phyloP scores from a whole-genome alignment of 192 early-diverging fungal species.

The Gaertneriomyces sp. region DNA sequence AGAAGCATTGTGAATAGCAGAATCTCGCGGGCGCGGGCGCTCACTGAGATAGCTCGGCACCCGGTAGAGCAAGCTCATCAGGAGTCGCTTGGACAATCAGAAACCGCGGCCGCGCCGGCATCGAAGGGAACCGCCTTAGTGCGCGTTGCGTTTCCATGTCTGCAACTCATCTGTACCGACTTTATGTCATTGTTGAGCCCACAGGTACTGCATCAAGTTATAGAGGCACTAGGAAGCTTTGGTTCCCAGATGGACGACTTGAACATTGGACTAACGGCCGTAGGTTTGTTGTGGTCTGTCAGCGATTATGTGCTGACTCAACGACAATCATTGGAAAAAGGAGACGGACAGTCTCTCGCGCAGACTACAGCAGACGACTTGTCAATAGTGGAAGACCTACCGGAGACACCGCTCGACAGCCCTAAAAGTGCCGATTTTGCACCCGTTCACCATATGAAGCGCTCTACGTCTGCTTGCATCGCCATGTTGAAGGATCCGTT shows the following conservation, averaged over 20 bases:
- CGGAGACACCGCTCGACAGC: not conserved
- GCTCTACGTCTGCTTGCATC: slow-evolving; percentile 23
- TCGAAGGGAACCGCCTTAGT: slow-evolving; percentile 49
- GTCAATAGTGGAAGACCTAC: not conserved
- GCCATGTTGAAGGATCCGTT: slow-evolving; percentile 21
- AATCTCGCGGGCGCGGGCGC: not conserved
- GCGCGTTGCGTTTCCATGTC: slow-evolving; percentile 80
- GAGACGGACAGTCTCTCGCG: not conserved
- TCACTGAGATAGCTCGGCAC: slow-evolving; percentile 14
- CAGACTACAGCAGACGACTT: not conserved
- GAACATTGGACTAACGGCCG: slow-evolving; percentile 90
- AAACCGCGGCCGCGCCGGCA: slow-evolving; percentile 1
- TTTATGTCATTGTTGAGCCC: slow-evolving; percentile 80
- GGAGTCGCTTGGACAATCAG: not conserved
- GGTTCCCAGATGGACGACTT: slow-evolving; percentile 81
- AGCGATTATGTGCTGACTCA: slow-evolving; percentile 82
- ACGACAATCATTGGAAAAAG: slow-evolving; percentile 53
- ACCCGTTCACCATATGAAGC: slow-evolving; percentile 8
- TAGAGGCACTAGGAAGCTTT: slow-evolving; percentile 76
- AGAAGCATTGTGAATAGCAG: slow-evolving; percentile 43
- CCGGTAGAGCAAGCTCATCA: too few relatives aligned
- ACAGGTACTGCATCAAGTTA: slow-evolving; percentile 70
- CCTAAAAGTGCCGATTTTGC: not conserved
- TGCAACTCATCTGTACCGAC: slow-evolving; percentile 95
- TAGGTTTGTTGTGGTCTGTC: slow-evolving; percentile 89